These are phyloP conservation scores for Corchorus capsularis DNA, from an alignment of 345 rosid species.

Conservation along the genomic window DNA sequence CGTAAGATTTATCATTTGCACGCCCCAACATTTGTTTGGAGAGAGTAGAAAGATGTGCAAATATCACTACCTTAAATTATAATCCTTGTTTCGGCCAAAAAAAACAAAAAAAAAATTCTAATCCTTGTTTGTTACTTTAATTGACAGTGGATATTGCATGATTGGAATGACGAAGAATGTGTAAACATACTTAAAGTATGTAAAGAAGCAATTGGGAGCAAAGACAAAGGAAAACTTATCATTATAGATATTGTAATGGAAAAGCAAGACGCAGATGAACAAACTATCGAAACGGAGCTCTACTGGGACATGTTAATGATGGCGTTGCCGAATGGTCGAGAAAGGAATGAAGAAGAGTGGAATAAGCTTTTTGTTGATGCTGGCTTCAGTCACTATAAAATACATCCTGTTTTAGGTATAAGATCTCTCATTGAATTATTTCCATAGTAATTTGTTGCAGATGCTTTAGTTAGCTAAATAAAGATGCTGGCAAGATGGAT, in stretches of 20 bases:
- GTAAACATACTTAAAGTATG: too few species aligned
- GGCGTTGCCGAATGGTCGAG: slow-evolving; percentile 11
- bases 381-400: slow-evolving; percentile 35
- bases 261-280: not conserved
- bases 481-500: too few species aligned
- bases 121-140: too few species aligned
- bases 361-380: slow-evolving; percentile 33
- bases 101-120: too few species aligned
- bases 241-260: not conserved
- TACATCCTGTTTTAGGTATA: slow-evolving; percentile 21
- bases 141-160: too few species aligned
- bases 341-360: slow-evolving; percentile 36
- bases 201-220: too few species aligned
- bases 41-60: not conserved
- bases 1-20: too few species aligned
- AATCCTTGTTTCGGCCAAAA: too few species aligned
- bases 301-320: slow-evolving; percentile 29
- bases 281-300: slow-evolving; percentile 13
- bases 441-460: slow-evolving; percentile 3
- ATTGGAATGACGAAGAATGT: too few species aligned
- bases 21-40: too few species aligned
- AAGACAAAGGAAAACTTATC: not conserved
- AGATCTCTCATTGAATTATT: slow-evolving; percentile 35
- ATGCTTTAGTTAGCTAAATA: too few species aligned
- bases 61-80: slow-evolving; percentile 10